Evolutionary conservation across 1,284 basidiomycete species (phyloP), one percentile per base, ranked within the genome.

Genomic region (Ustilago xerochloae): DNA sequence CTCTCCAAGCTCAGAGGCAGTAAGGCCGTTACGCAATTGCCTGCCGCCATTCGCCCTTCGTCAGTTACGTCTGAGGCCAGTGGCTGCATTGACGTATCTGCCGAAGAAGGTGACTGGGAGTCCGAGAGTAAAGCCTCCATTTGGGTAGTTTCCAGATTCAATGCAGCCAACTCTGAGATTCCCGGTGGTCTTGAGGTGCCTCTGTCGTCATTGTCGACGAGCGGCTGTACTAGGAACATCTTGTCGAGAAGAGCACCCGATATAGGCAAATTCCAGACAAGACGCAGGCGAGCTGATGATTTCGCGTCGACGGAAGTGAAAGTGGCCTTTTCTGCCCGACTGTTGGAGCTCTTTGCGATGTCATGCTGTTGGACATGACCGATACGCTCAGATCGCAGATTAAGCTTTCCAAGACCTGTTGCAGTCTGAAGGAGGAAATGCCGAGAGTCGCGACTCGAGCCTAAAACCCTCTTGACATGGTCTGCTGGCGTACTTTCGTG

Each of bases 1-100:
- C 58, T 55, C 38, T 75, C 73, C 35, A 75, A 58, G 22, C 63
- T 75, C 24, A 75, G 60, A 32, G 73, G 73, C 20, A 75, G 43
- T 0, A 70, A 7, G 5, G 63, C 63, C 0, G 72, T 66, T 15
- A 75, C 54, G 29, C 51, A 50, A 16, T 53, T 30, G 2, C 22
- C 35, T 5, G 29, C 2, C 22, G 45, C n/a, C 3, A 18, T 15
- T 16, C 7, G 1, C n/a, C 13, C 20, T 9, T 15, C 28, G 15
- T 18, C n/a, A n/a, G n/a, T n/a, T n/a, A n/a, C n/a, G n/a, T n/a
- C n/a, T n/a, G n/a, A n/a, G n/a, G n/a, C n/a, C n/a, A n/a, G n/a
- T n/a, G n/a, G 20, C 26, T 18, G 16, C 4, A n/a, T 6, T n/a
- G 20, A 9, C 4, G 28, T 12, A 18, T 22, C 22, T 36, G 2